A percentile compares a stretch with the other conserved stretches of the same genome.
These are phyloP conservation scores for Nicotiana obtusifolia DNA, from an alignment of 257 asterid genomes.

Conservation along the genomic window DNA sequence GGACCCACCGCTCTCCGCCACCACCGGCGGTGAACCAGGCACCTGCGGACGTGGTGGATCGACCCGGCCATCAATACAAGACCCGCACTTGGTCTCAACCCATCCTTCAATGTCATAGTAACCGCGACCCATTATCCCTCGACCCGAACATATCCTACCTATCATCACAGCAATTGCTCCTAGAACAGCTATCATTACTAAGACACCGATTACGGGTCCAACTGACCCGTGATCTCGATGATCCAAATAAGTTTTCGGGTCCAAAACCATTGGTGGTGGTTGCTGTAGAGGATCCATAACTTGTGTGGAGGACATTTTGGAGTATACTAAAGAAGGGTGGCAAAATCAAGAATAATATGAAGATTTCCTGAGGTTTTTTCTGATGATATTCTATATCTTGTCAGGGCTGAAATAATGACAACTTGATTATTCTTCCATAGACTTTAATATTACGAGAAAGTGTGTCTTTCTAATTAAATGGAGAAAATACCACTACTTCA, in stretches of 20 bases:
- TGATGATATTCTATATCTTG: neutral
- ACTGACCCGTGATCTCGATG: constrained; percentile 58
- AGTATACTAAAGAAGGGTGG: neutral
- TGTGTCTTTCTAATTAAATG: neutral
- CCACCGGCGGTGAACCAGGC: constrained; percentile 21
- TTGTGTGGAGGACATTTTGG: constrained; percentile 37
- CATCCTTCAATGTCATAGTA: constrained; percentile 69
- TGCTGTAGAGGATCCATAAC: constrained; percentile 28
- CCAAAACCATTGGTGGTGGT: constrained; percentile 51
- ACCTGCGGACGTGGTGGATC: constrained; percentile 36
- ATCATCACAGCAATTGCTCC: constrained; percentile 68
- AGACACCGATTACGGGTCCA: constrained; percentile 74
- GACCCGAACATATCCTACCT: constrained; percentile 74
- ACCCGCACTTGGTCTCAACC: constrained; percentile 71
- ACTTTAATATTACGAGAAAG: neutral
- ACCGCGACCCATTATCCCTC: constrained; percentile 53
- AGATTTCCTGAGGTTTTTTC: neutral
- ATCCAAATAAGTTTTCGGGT: constrained; percentile 40
- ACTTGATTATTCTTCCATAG: neutral
- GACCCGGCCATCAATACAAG: constrained; percentile 73
- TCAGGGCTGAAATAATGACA: neutral
- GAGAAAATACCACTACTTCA: neutral
- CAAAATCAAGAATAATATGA: neutral
- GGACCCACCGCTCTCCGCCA: neutral
- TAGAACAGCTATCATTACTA: constrained; percentile 48